Evolutionary conservation across 257 asterid genomes (phyloP), one percentile per base, ranked within the genome.

Genomic region (Nicotiana sylvestris): DNA sequence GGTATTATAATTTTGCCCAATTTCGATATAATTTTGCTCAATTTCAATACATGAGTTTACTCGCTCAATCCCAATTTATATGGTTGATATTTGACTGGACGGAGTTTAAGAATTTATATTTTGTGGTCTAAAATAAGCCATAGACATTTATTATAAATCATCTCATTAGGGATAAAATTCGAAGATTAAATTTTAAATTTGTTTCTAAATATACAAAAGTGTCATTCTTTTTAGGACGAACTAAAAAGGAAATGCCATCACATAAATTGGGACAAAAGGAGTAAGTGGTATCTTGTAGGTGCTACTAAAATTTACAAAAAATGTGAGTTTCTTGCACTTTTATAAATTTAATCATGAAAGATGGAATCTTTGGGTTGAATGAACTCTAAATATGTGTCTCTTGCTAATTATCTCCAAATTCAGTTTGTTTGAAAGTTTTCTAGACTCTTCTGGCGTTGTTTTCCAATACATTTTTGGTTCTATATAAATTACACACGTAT

Each of bases 1-100:
- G 99, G 98, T 95, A 83, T 16, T 76, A 10, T 13, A 21, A 6
- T 46, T 65, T 64, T 27, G 10, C 39, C 5, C n/a, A 4, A 25
- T 39, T 70, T 4, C 33, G 25, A 11, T 70, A 57, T n/a, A 16
- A 17, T 57, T 57, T 57, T 57, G 62, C 62, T 16, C 25, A 5
- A 67, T 17, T 57, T 58, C 21, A n/a, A n/a, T 58, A 58, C 65
- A 58, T 18, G 29, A n/a, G 65, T 43, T 43, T 43, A 43, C 51
- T 9, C 51, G 3, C 51, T 43, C 51, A 43, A 9, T 43, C 51
- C 51, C 51, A 43, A 43, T 43, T 43, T 43, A 43, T 43, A 9
- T 9, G 12, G 51, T 2, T 2, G 11, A 21, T 8, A 8, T 8
- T 43, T 43, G 51, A 43, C 3, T 8, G 10, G 11, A 8, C 3